phyloP scores from a whole-genome alignment of 2,329 filamentous ascomycete species.

The Fusarium keratoplasticum region DNA sequence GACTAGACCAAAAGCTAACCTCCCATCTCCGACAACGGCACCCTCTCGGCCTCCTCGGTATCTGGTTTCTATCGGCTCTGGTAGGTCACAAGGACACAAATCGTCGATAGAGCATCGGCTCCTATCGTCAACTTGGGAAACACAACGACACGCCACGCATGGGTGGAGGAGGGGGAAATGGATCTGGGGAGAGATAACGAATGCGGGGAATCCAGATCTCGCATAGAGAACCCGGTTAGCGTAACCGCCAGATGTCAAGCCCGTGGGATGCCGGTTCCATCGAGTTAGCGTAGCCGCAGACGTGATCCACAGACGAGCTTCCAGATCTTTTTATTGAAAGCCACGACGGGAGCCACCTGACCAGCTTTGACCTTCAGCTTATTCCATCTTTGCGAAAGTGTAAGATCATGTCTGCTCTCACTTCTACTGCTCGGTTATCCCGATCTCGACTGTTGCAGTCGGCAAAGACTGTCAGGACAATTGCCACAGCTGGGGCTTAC shows the following conservation, averaged over 20 bases:
- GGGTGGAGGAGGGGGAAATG: background rate
- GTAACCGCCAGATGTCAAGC: constrained; percentile 1
- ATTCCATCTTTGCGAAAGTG: background rate
- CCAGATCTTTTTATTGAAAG: background rate
- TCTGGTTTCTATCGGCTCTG: background rate
- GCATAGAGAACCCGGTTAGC: background rate
- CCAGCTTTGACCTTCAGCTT: background rate
- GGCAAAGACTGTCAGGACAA: background rate
- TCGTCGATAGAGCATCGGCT: background rate
- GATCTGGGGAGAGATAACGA: background rate
- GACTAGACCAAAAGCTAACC: background rate
- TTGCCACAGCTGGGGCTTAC: constrained; percentile 12
- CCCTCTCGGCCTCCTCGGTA: background rate
- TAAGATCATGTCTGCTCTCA: background rate
- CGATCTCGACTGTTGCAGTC: background rate
- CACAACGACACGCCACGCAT: background rate
- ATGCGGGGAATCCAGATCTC: constrained; percentile 3
- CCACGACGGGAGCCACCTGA: background rate
- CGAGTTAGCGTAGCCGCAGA: constrained; percentile 5
- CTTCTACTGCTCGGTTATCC: background rate
- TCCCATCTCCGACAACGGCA: constrained; percentile 10
- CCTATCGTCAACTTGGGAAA: background rate
- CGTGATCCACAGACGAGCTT: background rate
- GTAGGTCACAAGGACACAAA: background rate
- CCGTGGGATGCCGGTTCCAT: background rate